Evolutionary conservation across 495 filamentous ascomycete species (phyloP), one percentile per base, ranked within the genome.

Genomic region (Xylaria palmicola): DNA sequence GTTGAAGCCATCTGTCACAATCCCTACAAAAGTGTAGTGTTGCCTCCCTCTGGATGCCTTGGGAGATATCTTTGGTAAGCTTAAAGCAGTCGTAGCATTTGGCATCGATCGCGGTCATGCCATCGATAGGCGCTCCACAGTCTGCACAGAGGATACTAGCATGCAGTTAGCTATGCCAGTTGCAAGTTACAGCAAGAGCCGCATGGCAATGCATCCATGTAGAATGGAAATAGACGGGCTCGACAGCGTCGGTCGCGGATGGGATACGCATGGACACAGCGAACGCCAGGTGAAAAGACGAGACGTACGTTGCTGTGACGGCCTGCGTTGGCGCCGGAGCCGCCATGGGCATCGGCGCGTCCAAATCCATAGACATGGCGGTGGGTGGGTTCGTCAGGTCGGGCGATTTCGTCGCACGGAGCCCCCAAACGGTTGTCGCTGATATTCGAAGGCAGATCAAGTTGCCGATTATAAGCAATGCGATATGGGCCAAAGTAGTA

Each of bases 21-120:
- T 96, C 94, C 71, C 85, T 78, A 81, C 94, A 97, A 71, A 85
- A 88, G 63, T 94, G 89, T 1, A 97, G 79, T 19, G 84, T 85
- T 19, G 88, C 89, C 68, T 97, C 93, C 55, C 91, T 83, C 73
- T 88, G 92, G 58, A 97, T 91, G 63, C 93, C 93, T 74, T 88
- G 78, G n/a, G 93, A 92, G 61, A 97, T 92, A 72, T 98, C 94
- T 69, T 96, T 86, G 26, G 90, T 95, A 43, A 91, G 84, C 67
- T 93, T 93, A 62, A 98, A 82, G 80, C 94, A 98, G 79, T 97
- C 92, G 68, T 89, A 87, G 75, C 94, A 98, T 48, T 97, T 85
- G 26, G 93, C 93, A 47, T 91, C 92, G 54, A 91, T 88, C 9
- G 91, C 82, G 12, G 83, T 80, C n/a, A 90, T 94, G 69, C 93